Evolutionary conservation across 2,329 filamentous ascomycete species (phyloP), one percentile per base, ranked within the genome.

Genomic region (Fusarium sp.): DNA sequence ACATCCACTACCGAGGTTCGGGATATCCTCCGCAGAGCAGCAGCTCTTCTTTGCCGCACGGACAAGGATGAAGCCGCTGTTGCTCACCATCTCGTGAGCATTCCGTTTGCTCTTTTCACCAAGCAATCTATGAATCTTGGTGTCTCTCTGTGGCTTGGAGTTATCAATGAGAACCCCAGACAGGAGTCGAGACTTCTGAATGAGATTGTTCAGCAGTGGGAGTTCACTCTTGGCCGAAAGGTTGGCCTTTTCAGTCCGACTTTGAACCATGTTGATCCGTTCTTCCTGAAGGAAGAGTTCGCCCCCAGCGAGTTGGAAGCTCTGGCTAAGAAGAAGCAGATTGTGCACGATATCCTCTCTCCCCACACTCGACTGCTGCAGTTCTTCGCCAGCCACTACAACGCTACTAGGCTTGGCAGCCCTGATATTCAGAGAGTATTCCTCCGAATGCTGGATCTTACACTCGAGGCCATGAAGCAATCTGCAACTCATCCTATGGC

Each of bases 81-180:
- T 59, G 90, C 94, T 15, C 92, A 95, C 76, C 92, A 97, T 76
- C 86, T 99, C 18, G 95, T 99, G 67, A 91, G 89, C 72, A 96
- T 99, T 65, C 97, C 96, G 0, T 99, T 99, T 80, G 88, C 89
- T 43, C 88, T 97, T 48, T 98, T 99, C 78, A 97, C 92, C 8
- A 97, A 97, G 78, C 92, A 97, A 76, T 96, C 94, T 3, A 96
- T 99, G 78, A 97, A 97, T 78, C 88, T 98, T 53, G 97, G 96
- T 8, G 92, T 98, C 38, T 98, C 96, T 6, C 84, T 99, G 9
- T 99, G 96, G 96, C 89, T 98, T 65, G 96, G 96, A 27, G 93
- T 98, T 16, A 97, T 98, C 76, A 96, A 98, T 75, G 96, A 99
- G 79, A 98, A 97, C 75, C 93, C 94, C 5, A 88, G 88, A 59